Conservation (phyloP, 805 yeast genomes). For the Candida sakaeoensis region DNA sequence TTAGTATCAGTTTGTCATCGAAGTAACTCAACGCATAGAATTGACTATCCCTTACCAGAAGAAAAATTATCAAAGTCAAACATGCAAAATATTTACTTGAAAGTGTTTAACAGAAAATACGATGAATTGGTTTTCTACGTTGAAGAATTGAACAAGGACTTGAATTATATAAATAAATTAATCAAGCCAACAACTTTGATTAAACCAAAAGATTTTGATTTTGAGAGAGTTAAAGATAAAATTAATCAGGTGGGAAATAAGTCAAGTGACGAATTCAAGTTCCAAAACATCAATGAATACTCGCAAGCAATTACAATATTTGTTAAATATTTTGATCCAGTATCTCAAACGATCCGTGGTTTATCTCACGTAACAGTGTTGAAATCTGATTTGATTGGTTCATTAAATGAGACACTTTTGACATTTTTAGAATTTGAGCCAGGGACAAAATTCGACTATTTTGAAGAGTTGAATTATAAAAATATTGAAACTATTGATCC, state of each 20-base stretch:
- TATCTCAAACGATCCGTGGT: conserved; percentile 55
- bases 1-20: conserved; percentile 67
- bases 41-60: conserved; percentile 38
- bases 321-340: conserved; percentile 65
- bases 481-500: conserved; percentile 45
- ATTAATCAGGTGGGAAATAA: conserved; percentile 13
- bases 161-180: conserved; percentile 26
- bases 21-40: conserved; percentile 67
- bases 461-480: conserved; percentile 60
- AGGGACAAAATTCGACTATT: conserved; percentile 34
- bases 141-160: conserved; percentile 52
- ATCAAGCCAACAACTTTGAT: conserved; percentile 7
- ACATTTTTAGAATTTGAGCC: conserved; percentile 37
- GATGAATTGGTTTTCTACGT: conserved; percentile 57
- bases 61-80: conserved; percentile 29
- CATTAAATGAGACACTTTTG: conserved; percentile 39
- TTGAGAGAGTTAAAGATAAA: conserved; percentile 17
- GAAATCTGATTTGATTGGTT: conserved; percentile 42
- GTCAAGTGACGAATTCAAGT: conserved; percentile 6
- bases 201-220: conserved; percentile 23
- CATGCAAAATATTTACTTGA: conserved; percentile 50
- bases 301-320: conserved; percentile 32
- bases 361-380: conserved; percentile 55
- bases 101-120: conserved; percentile 43
- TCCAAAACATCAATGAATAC: conserved; percentile 16